Evolutionary conservation across 2,329 filamentous ascomycete species (phyloP).

Genomic region (Tympanopsis confertula): DNA sequence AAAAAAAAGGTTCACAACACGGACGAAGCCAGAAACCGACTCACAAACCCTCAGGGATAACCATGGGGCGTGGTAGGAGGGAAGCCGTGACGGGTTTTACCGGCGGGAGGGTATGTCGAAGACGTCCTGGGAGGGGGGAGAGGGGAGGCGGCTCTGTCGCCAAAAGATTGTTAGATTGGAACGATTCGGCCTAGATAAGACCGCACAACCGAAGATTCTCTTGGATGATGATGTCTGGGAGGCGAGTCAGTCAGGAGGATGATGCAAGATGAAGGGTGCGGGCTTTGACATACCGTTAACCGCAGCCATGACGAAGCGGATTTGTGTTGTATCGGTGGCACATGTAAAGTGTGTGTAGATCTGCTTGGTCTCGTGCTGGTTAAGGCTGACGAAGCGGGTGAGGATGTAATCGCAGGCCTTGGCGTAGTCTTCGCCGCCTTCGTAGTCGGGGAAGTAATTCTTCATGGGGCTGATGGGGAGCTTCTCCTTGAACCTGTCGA

Average conservation of each 20-base stretch:
- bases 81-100: no score
- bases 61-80: no score
- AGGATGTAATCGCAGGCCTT: slow-evolving; percentile 97
- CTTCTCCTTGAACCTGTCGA: slow-evolving; percentile 81
- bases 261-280: not conserved
- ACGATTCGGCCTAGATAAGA: not conserved
- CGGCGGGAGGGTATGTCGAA: no score
- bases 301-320: slow-evolving; percentile 98
- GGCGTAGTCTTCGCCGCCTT: slow-evolving; percentile 90
- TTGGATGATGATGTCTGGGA: not conserved
- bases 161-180: no score
- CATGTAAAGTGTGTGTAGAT: slow-evolving; percentile 99
- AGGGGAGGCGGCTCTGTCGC: no score
- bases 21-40: no score
- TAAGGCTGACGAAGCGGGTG: slow-evolving; percentile 94
- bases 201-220: not conserved
- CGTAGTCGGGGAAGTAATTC: slow-evolving; percentile 82
- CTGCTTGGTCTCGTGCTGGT: slow-evolving; percentile 98
- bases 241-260: not conserved
- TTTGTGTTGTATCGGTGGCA: slow-evolving; percentile 96
- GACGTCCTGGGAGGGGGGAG: no score
- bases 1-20: no score
- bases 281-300: slow-evolving; percentile 73
- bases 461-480: slow-evolving; percentile 72
- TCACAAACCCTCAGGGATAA: no score